Percentiles rank a stretch among this genome's conserved stretches.
phyloP scores from a whole-genome alignment of 2,329 filamentous ascomycete genomes.

The Aspergillus brunneoviolaceus region DNA sequence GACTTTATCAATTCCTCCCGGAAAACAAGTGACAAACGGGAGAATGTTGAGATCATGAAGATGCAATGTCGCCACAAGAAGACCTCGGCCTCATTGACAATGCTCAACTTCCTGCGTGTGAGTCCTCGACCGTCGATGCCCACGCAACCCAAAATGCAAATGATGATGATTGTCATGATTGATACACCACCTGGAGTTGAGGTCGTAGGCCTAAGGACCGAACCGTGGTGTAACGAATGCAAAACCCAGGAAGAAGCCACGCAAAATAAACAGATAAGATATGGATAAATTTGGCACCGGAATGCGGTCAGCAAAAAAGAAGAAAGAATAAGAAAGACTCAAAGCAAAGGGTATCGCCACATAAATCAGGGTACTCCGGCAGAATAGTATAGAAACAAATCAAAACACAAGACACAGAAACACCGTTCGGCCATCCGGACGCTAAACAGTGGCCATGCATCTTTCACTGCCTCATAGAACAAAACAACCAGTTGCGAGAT shows the following conservation, averaged over 20 bases:
- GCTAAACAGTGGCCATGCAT: slow-evolving; percentile 4
- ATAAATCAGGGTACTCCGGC: slow-evolving; percentile 22
- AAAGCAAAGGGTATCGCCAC: slow-evolving; percentile 27
- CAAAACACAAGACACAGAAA: slow-evolving; percentile 7
- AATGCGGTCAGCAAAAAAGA: slow-evolving; percentile 16
- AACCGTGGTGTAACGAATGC: slow-evolving; percentile 6
- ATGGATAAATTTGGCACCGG: slow-evolving; percentile 11
- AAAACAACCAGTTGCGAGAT: slow-evolving; percentile 11
- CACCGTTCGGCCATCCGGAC: not conserved
- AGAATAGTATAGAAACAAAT: slow-evolving; percentile 17
- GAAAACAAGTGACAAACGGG: not conserved
- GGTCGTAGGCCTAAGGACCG: not conserved
- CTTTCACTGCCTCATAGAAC: slow-evolving; percentile 6
- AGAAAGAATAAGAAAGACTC: slow-evolving; percentile 19
- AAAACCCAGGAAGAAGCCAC: slow-evolving; percentile 13
- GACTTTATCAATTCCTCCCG: not conserved
- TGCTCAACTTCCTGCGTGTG: slow-evolving; percentile 8
- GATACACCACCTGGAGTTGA: slow-evolving; percentile 12
- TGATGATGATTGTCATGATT: slow-evolving; percentile 7
- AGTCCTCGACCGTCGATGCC: slow-evolving; percentile 19
- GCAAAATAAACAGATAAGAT: slow-evolving; percentile 13
- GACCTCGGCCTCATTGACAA: not conserved
- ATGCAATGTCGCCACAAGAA: not conserved
- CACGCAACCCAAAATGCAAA: slow-evolving; percentile 22
- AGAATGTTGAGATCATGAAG: not conserved